Percentiles rank a stretch among this genome's conserved stretches.
phyloP scores from a whole-genome alignment of 2,329 filamentous ascomycete species.

The Alternaria sp. region DNA sequence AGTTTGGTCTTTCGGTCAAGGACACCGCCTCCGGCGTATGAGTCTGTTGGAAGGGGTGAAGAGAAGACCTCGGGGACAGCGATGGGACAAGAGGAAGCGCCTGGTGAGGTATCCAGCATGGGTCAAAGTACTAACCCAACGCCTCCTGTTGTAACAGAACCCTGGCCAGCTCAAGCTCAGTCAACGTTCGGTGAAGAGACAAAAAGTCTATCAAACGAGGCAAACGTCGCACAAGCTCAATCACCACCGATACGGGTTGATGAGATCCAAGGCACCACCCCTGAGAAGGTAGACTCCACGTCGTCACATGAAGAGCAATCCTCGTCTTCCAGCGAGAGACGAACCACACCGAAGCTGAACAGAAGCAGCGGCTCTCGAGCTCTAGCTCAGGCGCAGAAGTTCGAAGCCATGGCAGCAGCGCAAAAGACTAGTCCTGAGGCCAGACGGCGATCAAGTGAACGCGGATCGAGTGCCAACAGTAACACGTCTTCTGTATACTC shows the following conservation, averaged over 20 bases:
- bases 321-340: conserved; percentile 14
- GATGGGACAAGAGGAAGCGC: background rate
- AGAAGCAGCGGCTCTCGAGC: conserved; percentile 34
- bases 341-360: conserved; percentile 26
- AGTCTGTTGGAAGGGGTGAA: background rate
- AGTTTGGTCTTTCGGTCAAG: conserved; percentile 3
- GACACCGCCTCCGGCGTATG: conserved; percentile 36
- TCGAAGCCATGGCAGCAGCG: conserved; percentile 34
- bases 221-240: background rate
- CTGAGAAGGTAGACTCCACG: background rate
- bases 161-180: background rate
- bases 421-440: conserved; percentile 4
- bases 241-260: background rate
- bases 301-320: background rate
- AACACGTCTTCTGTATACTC: conserved; percentile 5
- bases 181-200: background rate
- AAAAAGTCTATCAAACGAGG: background rate
- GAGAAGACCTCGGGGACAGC: accelerated
- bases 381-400: conserved; percentile 39
- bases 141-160: background rate
- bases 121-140: too few relatives aligned
- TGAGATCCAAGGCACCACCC: background rate
- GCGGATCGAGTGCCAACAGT: conserved; percentile 13
- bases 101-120: background rate
- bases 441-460: background rate